These are phyloP conservation scores for Oxytropis ochrocephala DNA, from an alignment of 306 rosid species.

Conservation along the genomic window DNA sequence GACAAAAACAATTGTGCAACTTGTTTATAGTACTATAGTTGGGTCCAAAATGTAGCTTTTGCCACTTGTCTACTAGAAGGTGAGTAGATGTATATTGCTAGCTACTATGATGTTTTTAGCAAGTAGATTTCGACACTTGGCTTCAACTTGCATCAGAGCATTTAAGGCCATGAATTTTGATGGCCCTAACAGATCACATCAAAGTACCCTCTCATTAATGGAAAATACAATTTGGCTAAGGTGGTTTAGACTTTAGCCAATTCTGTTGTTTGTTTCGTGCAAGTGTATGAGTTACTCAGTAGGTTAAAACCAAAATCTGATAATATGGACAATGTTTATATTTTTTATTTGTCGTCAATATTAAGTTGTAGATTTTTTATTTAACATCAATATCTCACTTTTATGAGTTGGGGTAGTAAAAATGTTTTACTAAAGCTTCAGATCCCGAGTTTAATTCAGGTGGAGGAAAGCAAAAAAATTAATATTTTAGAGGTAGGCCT, in stretches of 20 bases:
- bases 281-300: not conserved
- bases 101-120: not conserved
- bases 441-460: too few species aligned
- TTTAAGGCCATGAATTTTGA: not conserved
- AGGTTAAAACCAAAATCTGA: too few species aligned
- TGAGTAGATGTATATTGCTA: not conserved
- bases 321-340: too few species aligned
- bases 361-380: too few species aligned
- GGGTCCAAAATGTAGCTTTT: not conserved
- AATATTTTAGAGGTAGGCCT: too few species aligned
- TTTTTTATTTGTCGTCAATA: too few species aligned
- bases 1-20: slow-evolving; percentile 20
- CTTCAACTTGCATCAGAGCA: slow-evolving; percentile 21
- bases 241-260: not conserved
- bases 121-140: not conserved
- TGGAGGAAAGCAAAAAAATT: too few species aligned
- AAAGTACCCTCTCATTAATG: not conserved
- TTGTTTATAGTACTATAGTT: not conserved
- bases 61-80: not conserved
- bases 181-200: not conserved
- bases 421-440: too few species aligned
- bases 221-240: not conserved
- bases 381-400: too few species aligned
- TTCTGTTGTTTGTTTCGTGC: not conserved
- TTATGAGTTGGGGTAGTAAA: too few species aligned